These are phyloP conservation scores for Trametes maxima DNA, from an alignment of 768 basidiomycete genomes.

Conservation along the genomic window DNA sequence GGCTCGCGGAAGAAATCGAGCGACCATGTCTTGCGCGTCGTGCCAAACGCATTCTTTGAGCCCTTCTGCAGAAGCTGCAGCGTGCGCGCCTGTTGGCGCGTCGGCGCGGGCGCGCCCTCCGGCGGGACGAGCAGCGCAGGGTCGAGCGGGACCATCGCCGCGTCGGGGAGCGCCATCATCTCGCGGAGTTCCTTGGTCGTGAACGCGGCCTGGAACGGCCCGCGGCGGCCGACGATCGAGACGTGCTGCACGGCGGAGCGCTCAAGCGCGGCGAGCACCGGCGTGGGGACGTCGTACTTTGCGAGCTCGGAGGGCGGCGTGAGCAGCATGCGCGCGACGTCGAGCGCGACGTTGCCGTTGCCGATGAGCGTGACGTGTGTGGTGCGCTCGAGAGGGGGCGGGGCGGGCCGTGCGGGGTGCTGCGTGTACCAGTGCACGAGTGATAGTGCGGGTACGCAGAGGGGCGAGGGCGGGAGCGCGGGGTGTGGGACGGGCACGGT, in stretches of 20 bases:
- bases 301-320: constrained; percentile 62
- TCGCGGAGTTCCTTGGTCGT: constrained; percentile 94
- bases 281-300: constrained; percentile 76
- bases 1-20: constrained; percentile 84
- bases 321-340: constrained; percentile 88
- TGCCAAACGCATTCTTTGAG: constrained; percentile 51
- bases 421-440: constrained; percentile 97
- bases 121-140: constrained; percentile 45
- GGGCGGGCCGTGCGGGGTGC: constrained; percentile 67
- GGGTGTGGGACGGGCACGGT: constrained; percentile 63
- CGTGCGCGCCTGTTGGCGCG: constrained; percentile 67
- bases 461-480: constrained; percentile 47
- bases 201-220: constrained; percentile 87
- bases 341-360: constrained; percentile 93
- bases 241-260: constrained; percentile 71
- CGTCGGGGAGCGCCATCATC: constrained; percentile 63
- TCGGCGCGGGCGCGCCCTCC: constrained; percentile 36
- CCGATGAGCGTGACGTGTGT: constrained; percentile 85
- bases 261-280: constrained; percentile 68
- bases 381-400: constrained; percentile 65
- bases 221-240: constrained; percentile 82
- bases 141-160: constrained; percentile 65
- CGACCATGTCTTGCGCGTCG: constrained; percentile 71
- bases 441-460: constrained; percentile 73
- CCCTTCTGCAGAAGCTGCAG: constrained; percentile 69